Evolutionary conservation across 225 moss, liverwort and hornwort genomes (phyloP), one percentile per base, ranked within the genome.

Genomic region (Ulota crispa): DNA sequence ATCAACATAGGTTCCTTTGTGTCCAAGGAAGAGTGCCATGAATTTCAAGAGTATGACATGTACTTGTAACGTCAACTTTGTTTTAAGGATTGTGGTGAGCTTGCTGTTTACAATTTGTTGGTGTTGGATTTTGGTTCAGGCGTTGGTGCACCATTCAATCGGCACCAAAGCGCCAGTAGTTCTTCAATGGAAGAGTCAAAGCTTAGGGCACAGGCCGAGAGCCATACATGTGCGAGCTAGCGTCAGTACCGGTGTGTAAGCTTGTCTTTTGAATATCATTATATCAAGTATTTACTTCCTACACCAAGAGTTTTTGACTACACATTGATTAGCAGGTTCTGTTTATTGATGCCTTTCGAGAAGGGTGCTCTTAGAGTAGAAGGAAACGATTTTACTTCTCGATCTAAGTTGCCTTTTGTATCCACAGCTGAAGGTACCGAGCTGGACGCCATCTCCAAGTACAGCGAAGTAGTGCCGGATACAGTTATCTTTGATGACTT

Each of bases 401-500:
- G 42, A 68, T 68, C 56, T n/a, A 76, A 54, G 47, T 39, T 73
- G 18, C 47, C n/a, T 66, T n/a, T 75, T 78, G 54, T 57, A 24
- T 69, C 27, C 37, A 67, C 83, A 96, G 96, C 86, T 86, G 90
- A 89, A 80, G 93, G 94, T 47, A 96, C 93, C 28, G 96, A 96
- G 83, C 81, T 96, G 75, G 96, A 96, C 75, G 96, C 91, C 59
- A 93, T 96, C 78, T 93, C 92, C n/a, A 88, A 74, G 63, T 91
- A 91, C 86, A 96, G 96, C 62, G 89, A 96, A 90, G 89, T 96
- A 80, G 96, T 96, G 34, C 96, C 94, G 54, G 94, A 96, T 83
- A 96, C 91, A 39, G 96, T 96, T 41, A 89, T 96, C 50, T 96
- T 96, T 82, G 96, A 96, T 68, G 96, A 96, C 80, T 96, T 96